Percentiles rank a stretch among this genome's conserved stretches.
phyloP scores from a whole-genome alignment of 208 protist genomes.

The Leishmania arabica region DNA sequence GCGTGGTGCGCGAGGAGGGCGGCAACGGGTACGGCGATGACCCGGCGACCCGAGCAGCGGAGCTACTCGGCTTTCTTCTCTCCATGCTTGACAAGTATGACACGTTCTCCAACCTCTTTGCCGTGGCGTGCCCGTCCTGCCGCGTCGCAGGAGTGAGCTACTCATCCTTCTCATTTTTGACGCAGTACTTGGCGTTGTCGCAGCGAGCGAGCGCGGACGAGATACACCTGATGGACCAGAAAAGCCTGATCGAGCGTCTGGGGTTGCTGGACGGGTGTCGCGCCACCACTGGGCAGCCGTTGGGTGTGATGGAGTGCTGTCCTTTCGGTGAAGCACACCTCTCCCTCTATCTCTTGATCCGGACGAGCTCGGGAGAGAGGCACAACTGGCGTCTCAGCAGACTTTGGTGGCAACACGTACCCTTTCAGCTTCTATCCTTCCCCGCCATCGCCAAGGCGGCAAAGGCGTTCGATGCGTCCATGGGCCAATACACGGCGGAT shows the following conservation, averaged over 20 bases:
- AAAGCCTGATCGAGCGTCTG: slow-evolving; percentile 6
- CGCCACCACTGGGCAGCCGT: background rate
- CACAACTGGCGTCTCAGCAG: background rate
- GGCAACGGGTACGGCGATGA: slow-evolving; percentile 19
- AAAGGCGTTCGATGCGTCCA: background rate
- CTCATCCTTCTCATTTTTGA: background rate
- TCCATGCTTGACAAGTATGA: slow-evolving; percentile 10
- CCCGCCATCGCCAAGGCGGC: slow-evolving; percentile 13
- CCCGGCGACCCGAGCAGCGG: slow-evolving; percentile 8
- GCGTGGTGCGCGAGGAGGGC: slow-evolving; percentile 21
- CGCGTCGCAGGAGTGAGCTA: slow-evolving; percentile 18
- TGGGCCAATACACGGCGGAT: background rate
- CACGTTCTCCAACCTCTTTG: slow-evolving; percentile 20
- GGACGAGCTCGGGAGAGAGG: background rate
- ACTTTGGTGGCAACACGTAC: slow-evolving; percentile 11
- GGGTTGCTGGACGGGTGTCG: slow-evolving; percentile 15
- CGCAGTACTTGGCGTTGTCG: slow-evolving; percentile 28
- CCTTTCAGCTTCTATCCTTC: slow-evolving; percentile 4
- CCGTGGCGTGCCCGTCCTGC: slow-evolving; percentile 42
- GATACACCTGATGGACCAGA: slow-evolving; percentile 2
- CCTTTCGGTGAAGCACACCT: slow-evolving; percentile 29
- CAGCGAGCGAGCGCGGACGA: slow-evolving; percentile 16
- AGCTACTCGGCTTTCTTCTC: slow-evolving; percentile 29
- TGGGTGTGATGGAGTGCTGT: slow-evolving; percentile 17
- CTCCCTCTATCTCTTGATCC: slow-evolving; percentile 13